Evolutionary conservation across 768 basidiomycete genomes (phyloP).

Genomic region (Suillus variegatus): DNA sequence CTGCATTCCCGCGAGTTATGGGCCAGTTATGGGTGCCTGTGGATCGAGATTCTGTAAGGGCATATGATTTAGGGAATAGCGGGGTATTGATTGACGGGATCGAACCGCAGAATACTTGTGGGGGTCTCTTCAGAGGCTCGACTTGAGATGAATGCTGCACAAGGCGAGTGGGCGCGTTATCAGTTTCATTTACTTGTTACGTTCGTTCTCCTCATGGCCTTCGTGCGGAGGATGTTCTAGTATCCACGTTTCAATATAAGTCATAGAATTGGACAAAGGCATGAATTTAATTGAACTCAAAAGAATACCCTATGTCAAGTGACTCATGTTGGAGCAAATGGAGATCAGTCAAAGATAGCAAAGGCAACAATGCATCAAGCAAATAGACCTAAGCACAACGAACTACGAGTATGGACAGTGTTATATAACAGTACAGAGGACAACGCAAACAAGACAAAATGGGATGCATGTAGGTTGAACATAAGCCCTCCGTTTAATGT

Average conservation of each 20-base stretch:
- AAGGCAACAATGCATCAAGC: constrained; percentile 25
- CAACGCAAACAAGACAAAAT: constrained; percentile 17
- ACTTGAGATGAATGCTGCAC: background rate
- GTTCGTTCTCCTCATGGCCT: background rate
- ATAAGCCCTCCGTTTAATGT: constrained; percentile 25
- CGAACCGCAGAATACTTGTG: constrained; percentile 1
- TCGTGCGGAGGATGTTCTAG: constrained; percentile 1
- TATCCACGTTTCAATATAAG: constrained; percentile 3
- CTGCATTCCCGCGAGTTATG: constrained; percentile 6
- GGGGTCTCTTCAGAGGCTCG: background rate
- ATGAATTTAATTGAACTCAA: constrained; percentile 5
- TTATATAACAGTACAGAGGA: constrained; percentile 30
- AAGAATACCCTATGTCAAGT: background rate
- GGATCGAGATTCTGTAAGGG: constrained; percentile 8
- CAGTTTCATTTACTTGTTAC: background rate
- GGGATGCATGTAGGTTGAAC: constrained; percentile 13
- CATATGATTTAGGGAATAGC: constrained; percentile 5
- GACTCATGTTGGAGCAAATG: constrained; percentile 1
- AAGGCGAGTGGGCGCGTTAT: background rate
- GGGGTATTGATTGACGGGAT: constrained; percentile 9
- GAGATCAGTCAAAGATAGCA: constrained; percentile 9
- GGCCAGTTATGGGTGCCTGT: constrained; percentile 7
- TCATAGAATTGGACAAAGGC: background rate
- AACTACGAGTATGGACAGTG: constrained; percentile 30
- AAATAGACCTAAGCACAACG: constrained; percentile 19